A percentile compares a stretch with the other conserved stretches of the same genome.
Conservation (phyloP, 2,329 filamentous ascomycete species). For the Elsinoe necatrix region DNA sequence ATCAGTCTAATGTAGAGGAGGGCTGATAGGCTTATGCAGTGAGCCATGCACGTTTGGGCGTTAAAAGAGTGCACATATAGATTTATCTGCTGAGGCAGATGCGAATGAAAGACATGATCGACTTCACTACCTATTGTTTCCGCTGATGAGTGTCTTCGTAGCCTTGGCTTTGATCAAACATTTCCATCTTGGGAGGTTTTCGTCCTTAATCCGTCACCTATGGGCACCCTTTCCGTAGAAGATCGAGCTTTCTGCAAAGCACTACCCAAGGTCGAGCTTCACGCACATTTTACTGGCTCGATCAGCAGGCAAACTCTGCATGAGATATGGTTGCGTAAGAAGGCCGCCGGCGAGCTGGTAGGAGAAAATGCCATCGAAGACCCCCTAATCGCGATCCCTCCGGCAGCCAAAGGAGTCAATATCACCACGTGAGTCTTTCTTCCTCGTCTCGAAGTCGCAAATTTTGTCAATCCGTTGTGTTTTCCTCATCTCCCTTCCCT, state of each 20-base stretch:
- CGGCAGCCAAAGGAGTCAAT: constrained; percentile 42
- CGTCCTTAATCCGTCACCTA: background rate
- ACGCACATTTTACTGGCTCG: constrained; percentile 72
- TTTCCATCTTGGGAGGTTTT: background rate
- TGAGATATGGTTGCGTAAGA: constrained; percentile 61
- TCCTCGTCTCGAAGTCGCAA: background rate
- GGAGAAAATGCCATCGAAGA: constrained; percentile 51
- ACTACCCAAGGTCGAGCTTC: constrained; percentile 51
- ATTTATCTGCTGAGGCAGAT: constrained; percentile 12
- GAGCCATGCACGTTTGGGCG: constrained; percentile 7
- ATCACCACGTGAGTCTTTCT: constrained; percentile 16
- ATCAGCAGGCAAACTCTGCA: constrained; percentile 66
- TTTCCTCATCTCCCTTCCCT: constrained; percentile 5
- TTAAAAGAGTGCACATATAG: constrained; percentile 14
- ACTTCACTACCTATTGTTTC: background rate
- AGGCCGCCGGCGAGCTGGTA: constrained; percentile 30
- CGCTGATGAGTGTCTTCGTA: no score
- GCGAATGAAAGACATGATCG: constrained; percentile 14
- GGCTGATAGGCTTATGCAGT: constrained; percentile 7
- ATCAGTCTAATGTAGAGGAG: background rate
- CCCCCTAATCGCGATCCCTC: constrained; percentile 59
- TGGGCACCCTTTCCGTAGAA: background rate
- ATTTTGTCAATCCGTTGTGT: background rate
- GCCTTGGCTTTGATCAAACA: background rate
- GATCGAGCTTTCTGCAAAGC: constrained; percentile 26